Evolutionary conservation across 2,329 filamentous ascomycete species (phyloP), one percentile per base, ranked within the genome.

Genomic region (Ceratocystis colombiana): DNA sequence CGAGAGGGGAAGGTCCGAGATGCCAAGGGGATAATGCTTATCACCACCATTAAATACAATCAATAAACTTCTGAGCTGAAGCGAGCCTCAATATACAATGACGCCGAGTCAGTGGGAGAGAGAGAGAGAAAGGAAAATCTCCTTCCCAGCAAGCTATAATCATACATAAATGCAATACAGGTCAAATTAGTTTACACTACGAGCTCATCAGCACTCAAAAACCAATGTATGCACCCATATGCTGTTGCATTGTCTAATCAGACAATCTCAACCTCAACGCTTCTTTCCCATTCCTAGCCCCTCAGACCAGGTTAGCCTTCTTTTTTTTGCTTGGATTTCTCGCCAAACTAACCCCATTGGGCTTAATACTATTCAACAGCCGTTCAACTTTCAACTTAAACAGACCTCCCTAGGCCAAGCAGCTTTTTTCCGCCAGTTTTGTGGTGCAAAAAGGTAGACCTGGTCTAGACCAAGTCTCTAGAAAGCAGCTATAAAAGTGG

Each of bases 191-290:
- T 33, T 33, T 33, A 7, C 30, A 33, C 30, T 33, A 8, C 30
- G 30, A 33, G 46, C n/a, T 3, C 46, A 59, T 33, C 53, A 30
- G 53, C 53, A 30, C 25, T 33, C 33, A 48, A 28, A 25, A 30
- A 28, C 2, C 41, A 15, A 5, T 63, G 5, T 5, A n/a, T 37
- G 25, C 2, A 6, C 22, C 44, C n/a, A 46, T n/a, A 44, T 30
- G 28, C 6, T 20, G 30, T 33, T 37, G 28, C 41, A 50, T 30
- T 63, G 25, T 30, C 25, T 20, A 37, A 33, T 63, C 4, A 57
- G 41, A 30, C 33, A 62, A 59, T 46, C 64, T 68, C 67, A 68
- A 68, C 67, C 67, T 68, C 67, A 68, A 68, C 67, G 67, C 59
- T 68, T 68, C 63, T 46, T 48, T 37, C 33, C 45, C 48, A 65